Conservation (phyloP, 176 grass and related monocot genomes). For the Ampelocalamus luodianensis region DNA sequence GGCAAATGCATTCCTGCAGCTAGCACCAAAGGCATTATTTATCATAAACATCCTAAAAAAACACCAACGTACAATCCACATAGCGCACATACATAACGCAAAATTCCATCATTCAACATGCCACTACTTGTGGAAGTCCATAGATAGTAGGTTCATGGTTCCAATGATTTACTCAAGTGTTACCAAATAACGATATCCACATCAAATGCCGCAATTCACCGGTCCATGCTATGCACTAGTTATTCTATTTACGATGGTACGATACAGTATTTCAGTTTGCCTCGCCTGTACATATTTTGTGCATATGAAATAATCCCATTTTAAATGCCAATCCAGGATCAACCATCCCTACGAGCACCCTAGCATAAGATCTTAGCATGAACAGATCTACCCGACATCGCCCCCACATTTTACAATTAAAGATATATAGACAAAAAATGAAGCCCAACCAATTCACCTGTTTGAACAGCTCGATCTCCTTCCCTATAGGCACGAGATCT, state of each 20-base stretch:
- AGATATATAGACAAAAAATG: conserved; percentile 27
- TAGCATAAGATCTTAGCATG: conserved; percentile 15
- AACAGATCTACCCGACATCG: conserved; percentile 8
- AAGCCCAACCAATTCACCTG: conserved; percentile 59
- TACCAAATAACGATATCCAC: conserved; percentile 27
- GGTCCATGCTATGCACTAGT: background rate
- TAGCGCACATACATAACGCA: background rate
- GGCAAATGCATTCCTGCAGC: background rate
- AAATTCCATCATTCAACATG: background rate
- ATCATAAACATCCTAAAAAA: conserved; percentile 3
- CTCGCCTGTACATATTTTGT: background rate
- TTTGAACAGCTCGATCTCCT: conserved; percentile 86
- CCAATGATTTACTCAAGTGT: background rate
- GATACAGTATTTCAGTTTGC: background rate
- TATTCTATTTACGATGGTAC: background rate
- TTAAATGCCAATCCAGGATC: background rate
- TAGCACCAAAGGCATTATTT: background rate
- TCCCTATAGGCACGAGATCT: conserved; percentile 82
- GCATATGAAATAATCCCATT: conserved; percentile 25
- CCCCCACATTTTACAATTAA: conserved; percentile 25
- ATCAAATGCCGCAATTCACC: background rate
- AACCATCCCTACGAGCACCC: background rate
- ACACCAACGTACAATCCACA: conserved; percentile 3
- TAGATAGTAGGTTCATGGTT: conserved; percentile 14
- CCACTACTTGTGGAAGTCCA: background rate